Evolutionary conservation across 2,329 filamentous ascomycete species (phyloP).

Genomic region (Aspergillus carbonarius): DNA sequence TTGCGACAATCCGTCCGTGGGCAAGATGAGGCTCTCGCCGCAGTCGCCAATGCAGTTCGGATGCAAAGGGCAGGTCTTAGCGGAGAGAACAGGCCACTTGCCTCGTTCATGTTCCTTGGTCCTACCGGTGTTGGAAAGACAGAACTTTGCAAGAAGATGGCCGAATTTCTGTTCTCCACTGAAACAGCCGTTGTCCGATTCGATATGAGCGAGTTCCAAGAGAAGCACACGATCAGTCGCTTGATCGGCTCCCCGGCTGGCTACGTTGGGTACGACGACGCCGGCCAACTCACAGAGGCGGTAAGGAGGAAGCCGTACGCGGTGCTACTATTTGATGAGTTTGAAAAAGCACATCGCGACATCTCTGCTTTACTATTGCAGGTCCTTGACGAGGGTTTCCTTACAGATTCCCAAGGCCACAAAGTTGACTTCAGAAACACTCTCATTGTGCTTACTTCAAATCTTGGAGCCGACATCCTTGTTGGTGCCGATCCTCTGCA

Average conservation of each 20-base stretch:
- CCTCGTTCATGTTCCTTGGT: slow-evolving; percentile 96
- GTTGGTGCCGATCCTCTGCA: slow-evolving; percentile 69
- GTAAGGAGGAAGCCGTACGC: slow-evolving; percentile 94
- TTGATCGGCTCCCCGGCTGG: slow-evolving; percentile 91
- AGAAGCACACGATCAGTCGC: slow-evolving; percentile 92
- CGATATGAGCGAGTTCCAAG: slow-evolving; percentile 97
- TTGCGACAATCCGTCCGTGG: slow-evolving; percentile 81
- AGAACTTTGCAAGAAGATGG: slow-evolving; percentile 94
- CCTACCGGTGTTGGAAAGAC: slow-evolving; percentile 97
- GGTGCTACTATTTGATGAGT: slow-evolving; percentile 92
- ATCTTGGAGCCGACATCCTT: slow-evolving; percentile 88
- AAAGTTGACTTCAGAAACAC: slow-evolving; percentile 97
- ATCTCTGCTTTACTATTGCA: slow-evolving; percentile 90
- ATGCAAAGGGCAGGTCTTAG: slow-evolving; percentile 91
- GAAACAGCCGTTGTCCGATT: slow-evolving; percentile 89
- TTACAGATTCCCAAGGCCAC: slow-evolving; percentile 93
- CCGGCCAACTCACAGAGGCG: slow-evolving; percentile 92
- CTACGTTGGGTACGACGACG: slow-evolving; percentile 95
- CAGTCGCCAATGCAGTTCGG: slow-evolving; percentile 88
- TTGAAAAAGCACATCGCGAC: slow-evolving; percentile 95
- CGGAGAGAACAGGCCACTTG: slow-evolving; percentile 85
- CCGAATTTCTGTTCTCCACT: slow-evolving; percentile 87
- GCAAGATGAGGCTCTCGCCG: slow-evolving; percentile 88
- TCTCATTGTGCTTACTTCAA: slow-evolving; percentile 93
- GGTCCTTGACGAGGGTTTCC: slow-evolving; percentile 91